Percentiles rank a stretch among this genome's conserved stretches.
Evolutionary conservation across 2,329 filamentous ascomycete species (phyloP).

Genomic region (Apiospora sp.): DNA sequence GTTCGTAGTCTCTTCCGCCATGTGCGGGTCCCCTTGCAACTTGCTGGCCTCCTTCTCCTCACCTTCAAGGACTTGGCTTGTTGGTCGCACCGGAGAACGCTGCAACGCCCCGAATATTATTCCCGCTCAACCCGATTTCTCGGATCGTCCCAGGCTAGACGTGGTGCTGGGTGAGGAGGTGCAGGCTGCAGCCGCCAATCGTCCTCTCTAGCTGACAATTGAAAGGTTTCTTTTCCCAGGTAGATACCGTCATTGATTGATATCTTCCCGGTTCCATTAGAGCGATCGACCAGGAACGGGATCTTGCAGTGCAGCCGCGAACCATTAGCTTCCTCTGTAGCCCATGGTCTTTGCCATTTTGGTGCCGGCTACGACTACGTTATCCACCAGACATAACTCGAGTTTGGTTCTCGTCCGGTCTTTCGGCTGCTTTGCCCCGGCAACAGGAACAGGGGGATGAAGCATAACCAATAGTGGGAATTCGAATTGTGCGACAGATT

Average conservation of each 20-base stretch:
- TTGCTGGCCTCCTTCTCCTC: not conserved
- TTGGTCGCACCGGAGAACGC: not conserved
- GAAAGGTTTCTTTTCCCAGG: too few species aligned
- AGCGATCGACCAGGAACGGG: not conserved
- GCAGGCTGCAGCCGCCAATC: too few species aligned
- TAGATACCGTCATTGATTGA: not conserved
- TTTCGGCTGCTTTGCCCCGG: not conserved
- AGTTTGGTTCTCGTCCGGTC: not conserved
- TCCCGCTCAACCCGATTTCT: not conserved
- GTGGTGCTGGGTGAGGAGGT: not conserved
- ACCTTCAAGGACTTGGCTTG: too few species aligned
- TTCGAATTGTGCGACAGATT: not conserved
- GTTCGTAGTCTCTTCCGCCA: not conserved
- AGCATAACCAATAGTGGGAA: not conserved
- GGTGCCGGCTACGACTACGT: not conserved
- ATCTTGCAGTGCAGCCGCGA: not conserved
- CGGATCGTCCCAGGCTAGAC: not conserved
- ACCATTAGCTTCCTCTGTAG: not conserved
- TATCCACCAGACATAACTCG: not conserved
- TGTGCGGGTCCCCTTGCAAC: too few species aligned
- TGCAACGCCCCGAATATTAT: too few species aligned
- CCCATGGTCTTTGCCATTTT: not conserved
- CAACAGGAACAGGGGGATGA: not conserved
- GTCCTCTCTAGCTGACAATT: too few species aligned
- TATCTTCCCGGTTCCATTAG: too few species aligned